Conservation (phyloP, 768 basidiomycete genomes). For the Pisolithus orientalis region DNA sequence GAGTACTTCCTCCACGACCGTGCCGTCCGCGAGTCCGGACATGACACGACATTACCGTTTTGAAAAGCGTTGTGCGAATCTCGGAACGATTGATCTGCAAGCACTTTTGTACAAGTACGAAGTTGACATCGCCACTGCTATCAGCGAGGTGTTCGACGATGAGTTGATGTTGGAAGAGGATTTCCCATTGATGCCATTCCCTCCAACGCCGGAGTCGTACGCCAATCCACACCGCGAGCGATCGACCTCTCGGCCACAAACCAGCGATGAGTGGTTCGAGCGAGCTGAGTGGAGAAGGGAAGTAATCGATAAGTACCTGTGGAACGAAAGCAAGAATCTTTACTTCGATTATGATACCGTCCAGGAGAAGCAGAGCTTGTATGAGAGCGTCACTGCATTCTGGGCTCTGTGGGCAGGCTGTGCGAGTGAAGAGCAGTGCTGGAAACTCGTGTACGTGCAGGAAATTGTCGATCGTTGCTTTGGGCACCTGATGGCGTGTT, state of each 20-base stretch:
- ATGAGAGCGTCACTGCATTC: conserved; percentile 94
- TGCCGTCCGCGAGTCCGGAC: conserved; percentile 92
- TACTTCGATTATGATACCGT: conserved; percentile 97
- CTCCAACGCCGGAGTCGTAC: conserved; percentile 68
- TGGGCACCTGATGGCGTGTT: conserved; percentile 11
- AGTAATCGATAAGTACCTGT: conserved; percentile 88
- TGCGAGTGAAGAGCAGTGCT: conserved; percentile 91
- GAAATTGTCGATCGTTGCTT: background rate
- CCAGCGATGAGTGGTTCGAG: conserved; percentile 87
- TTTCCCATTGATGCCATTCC: conserved; percentile 88
- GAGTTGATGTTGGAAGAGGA: conserved; percentile 89
- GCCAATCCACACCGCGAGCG: conserved; percentile 54
- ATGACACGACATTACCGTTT: conserved; percentile 96
- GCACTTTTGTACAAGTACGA: conserved; percentile 98
- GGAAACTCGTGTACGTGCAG: conserved; percentile 79
- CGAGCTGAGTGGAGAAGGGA: conserved; percentile 79
- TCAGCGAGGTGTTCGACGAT: conserved; percentile 91
- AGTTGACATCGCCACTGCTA: conserved; percentile 96
- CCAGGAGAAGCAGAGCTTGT: conserved; percentile 84
- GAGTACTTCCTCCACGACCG: conserved; percentile 98
- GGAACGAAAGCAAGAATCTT: conserved; percentile 92
- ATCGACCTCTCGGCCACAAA: conserved; percentile 57
- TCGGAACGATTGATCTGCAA: conserved; percentile 95
- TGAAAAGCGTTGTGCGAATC: conserved; percentile 95
- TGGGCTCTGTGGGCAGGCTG: conserved; percentile 98